Percentiles rank a stretch among this genome's conserved stretches.
phyloP scores from a whole-genome alignment of 306 rosid species.

The Sindora glabra region DNA sequence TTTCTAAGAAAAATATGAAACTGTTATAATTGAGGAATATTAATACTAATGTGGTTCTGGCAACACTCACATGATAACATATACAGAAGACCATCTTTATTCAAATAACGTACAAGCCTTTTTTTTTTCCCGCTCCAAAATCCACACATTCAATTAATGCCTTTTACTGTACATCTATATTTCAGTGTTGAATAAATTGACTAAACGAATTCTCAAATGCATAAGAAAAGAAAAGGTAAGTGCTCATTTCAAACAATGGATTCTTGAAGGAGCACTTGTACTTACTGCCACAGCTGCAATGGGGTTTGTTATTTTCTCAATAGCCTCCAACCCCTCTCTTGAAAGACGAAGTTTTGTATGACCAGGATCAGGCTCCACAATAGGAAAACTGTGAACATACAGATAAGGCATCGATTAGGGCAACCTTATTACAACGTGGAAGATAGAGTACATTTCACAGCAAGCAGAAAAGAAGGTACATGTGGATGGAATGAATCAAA shows the following conservation, averaged over 20 bases:
- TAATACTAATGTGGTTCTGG: no score
- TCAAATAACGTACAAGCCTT: not conserved
- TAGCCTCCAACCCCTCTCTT: conserved; percentile 82
- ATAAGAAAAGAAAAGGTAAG: not conserved
- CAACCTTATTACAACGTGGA: not conserved
- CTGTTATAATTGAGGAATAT: not conserved
- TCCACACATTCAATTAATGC: not conserved
- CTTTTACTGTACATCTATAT: not conserved
- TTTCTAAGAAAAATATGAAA: not conserved
- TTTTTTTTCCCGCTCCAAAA: no score
- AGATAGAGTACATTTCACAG: not conserved
- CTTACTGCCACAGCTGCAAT: conserved; percentile 92
- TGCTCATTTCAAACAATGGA: not conserved
- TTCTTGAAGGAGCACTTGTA: conserved; percentile 3
- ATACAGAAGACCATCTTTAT: not conserved
- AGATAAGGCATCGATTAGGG: conserved; percentile 21
- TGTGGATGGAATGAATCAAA: no score
- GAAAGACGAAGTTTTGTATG: conserved; percentile 92
- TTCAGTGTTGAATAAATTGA: not conserved
- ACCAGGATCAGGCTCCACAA: conserved; percentile 87
- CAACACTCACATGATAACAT: not conserved
- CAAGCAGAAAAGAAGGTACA: conserved; percentile 9
- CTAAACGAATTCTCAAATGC: no score
- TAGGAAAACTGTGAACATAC: conserved; percentile 58
- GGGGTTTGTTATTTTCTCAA: conserved; percentile 70